Evolutionary conservation across 257 asterid species (phyloP).

Genomic region (Mentha longifolia): DNA sequence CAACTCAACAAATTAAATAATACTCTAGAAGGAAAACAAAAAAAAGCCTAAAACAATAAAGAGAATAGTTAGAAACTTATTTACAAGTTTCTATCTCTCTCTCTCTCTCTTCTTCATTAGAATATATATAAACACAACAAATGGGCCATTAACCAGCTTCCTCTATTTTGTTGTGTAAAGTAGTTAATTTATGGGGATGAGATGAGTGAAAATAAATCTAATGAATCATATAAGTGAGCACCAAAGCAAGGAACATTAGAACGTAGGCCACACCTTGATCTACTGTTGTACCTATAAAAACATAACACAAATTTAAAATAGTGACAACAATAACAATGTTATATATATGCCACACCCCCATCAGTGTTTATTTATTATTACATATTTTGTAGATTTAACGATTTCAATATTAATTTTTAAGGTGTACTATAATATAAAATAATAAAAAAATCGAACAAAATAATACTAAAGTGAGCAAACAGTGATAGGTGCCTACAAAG

Average conservation of each 20-base stretch:
- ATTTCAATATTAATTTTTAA: no score
- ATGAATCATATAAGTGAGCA: constrained; percentile 61
- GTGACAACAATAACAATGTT: no score
- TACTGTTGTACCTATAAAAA: constrained; percentile 51
- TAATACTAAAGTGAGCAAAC: no score
- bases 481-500: no score
- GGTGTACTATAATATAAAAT: no score
- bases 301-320: neutral
- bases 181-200: neutral
- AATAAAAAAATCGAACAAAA: no score
- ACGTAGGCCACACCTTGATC: constrained; percentile 64
- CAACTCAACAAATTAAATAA: neutral
- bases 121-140: constrained; percentile 10
- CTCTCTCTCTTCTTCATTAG: no score
- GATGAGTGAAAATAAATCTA: constrained; percentile 16
- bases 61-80: neutral
- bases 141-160: constrained; percentile 17
- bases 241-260: constrained; percentile 66
- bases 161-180: neutral
- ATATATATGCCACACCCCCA: no score
- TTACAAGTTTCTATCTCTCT: neutral
- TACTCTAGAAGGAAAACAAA: neutral
- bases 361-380: no score
- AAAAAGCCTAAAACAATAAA: constrained; percentile 10
- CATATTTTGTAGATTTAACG: no score